These are phyloP conservation scores for Talaromyces verruculosus DNA, from an alignment of 2,329 filamentous ascomycete genomes.

Conservation along the genomic window DNA sequence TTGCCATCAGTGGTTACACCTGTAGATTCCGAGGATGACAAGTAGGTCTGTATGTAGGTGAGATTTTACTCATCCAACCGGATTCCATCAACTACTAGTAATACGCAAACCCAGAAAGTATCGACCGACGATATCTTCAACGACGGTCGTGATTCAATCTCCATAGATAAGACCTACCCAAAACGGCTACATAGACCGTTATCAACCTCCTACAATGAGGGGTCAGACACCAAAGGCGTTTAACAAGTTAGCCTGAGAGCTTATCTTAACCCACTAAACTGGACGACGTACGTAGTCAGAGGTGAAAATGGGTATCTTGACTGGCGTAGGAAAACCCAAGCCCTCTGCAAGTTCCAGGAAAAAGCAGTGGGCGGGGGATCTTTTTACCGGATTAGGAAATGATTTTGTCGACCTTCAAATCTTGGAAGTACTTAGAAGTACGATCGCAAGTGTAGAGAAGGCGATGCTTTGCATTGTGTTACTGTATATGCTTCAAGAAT, in stretches of 20 bases:
- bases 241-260: background rate
- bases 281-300: background rate
- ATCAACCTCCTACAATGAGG: slow-evolving; percentile 10
- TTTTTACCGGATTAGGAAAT: slow-evolving; percentile 39
- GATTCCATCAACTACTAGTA: background rate
- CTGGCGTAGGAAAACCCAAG: background rate
- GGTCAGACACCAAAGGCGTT: background rate
- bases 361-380: slow-evolving; percentile 28
- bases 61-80: background rate
- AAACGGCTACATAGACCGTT: slow-evolving; percentile 19
- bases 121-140: background rate
- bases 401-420: background rate
- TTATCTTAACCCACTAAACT: background rate
- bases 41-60: background rate
- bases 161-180: slow-evolving; percentile 9
- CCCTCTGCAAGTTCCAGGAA: background rate
- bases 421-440: too few relatives aligned
- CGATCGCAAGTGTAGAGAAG: background rate
- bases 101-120: background rate
- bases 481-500: background rate
- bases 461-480: background rate
- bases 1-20: background rate
- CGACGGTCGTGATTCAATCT: background rate
- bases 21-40: background rate
- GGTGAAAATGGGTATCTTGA: background rate